phyloP scores from a whole-genome alignment of 2,329 filamentous ascomycete species.

The Davidsoniella virescens region DNA sequence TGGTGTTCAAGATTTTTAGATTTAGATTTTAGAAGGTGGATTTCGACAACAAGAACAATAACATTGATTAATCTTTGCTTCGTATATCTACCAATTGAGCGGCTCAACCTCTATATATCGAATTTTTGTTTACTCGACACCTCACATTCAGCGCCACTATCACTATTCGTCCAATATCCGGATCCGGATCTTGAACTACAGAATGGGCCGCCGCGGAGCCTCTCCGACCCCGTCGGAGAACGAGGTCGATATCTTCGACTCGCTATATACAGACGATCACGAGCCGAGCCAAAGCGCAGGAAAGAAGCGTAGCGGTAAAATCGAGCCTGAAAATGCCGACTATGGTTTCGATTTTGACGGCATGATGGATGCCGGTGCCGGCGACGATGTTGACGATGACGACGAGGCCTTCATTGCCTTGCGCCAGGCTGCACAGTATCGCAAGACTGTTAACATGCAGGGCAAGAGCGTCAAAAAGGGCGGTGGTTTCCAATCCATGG shows the following conservation, averaged over 20 bases:
- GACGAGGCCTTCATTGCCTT: slow-evolving; percentile 87
- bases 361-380: slow-evolving; percentile 39
- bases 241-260: slow-evolving; percentile 76
- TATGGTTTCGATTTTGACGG: slow-evolving; percentile 41
- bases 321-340: slow-evolving; percentile 18
- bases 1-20: neutral
- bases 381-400: slow-evolving; percentile 31
- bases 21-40: neutral
- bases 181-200: slow-evolving; percentile 9
- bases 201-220: slow-evolving; percentile 55
- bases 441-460: slow-evolving; percentile 69
- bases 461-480: slow-evolving; percentile 83
- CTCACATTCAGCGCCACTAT: too few species aligned
- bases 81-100: too few species aligned
- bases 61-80: neutral
- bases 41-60: neutral
- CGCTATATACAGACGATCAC: slow-evolving; percentile 50
- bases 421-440: slow-evolving; percentile 71
- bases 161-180: too few species aligned
- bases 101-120: too few species aligned
- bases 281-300: slow-evolving; percentile 26
- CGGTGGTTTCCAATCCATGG: slow-evolving; percentile 93
- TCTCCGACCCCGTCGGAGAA: slow-evolving; percentile 79
- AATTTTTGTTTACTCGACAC: too few species aligned
- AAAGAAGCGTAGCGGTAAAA: slow-evolving; percentile 14